Evolutionary conservation across 345 rosid species (phyloP).

Genomic region (Sisymbrium irio): DNA sequence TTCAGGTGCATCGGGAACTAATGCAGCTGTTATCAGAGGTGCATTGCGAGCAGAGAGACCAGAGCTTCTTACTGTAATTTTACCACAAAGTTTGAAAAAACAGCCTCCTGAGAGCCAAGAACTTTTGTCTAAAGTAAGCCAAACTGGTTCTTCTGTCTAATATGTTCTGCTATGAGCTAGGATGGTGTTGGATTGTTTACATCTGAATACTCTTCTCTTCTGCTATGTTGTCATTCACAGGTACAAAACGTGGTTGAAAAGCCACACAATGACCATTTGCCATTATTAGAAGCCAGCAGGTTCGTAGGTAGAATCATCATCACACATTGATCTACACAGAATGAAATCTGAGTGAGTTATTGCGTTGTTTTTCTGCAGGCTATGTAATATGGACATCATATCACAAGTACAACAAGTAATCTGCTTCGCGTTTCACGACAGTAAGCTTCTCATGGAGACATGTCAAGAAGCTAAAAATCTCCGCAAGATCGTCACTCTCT

Average conservation of each 20-base stretch:
- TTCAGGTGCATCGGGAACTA: conserved; percentile 97
- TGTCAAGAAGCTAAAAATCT: conserved; percentile 94
- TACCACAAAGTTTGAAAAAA: conserved; percentile 88
- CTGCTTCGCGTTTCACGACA: conserved; percentile 97
- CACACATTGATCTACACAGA: not conserved
- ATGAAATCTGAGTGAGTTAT: not conserved
- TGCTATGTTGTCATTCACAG: conserved; percentile 39
- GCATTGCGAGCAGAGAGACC: conserved; percentile 96
- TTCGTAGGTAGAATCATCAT: conserved; percentile 9
- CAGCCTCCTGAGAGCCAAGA: conserved; percentile 99
- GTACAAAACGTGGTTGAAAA: conserved; percentile 80
- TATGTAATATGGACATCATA: conserved; percentile 92
- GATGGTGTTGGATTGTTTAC: not conserved
- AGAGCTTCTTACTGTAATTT: conserved; percentile 83
- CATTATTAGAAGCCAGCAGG: conserved; percentile 87
- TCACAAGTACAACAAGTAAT: conserved; percentile 96
- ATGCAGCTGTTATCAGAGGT: conserved; percentile 98
- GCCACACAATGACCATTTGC: conserved; percentile 78
- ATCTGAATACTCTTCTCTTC: not conserved
- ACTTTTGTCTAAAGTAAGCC: conserved; percentile 71
- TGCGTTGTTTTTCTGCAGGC: conserved; percentile 47
- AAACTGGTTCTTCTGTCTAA: not conserved
- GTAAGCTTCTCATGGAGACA: conserved; percentile 89
- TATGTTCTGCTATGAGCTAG: not conserved
- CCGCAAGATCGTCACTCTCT: conserved; percentile 86